These are phyloP conservation scores for Cercospora nicotianae DNA, from an alignment of 2,329 filamentous ascomycete genomes.

Conservation along the genomic window DNA sequence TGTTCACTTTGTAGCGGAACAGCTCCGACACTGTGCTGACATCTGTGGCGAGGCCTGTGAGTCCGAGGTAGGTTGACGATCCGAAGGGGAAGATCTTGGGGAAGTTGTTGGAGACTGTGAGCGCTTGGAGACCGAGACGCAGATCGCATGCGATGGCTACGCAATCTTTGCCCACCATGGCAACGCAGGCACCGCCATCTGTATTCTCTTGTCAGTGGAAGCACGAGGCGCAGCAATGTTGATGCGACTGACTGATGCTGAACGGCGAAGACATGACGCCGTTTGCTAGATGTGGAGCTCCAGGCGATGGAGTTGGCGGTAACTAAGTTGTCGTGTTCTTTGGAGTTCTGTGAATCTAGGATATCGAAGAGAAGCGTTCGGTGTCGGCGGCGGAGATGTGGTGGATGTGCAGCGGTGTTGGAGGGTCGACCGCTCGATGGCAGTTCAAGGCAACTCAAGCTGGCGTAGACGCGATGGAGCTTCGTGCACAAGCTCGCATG, in stretches of 20 bases:
- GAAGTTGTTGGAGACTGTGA: conserved; percentile 99
- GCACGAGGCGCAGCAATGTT: not conserved
- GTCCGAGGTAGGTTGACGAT: conserved; percentile 83
- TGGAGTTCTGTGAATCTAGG: not conserved
- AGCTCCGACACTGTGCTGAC: conserved; percentile 92
- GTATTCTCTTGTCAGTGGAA: conserved; percentile 17
- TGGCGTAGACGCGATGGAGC: conserved; percentile 4
- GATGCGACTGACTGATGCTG: conserved; percentile 75
- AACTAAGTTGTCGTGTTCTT: not conserved
- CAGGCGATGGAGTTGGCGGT: not conserved
- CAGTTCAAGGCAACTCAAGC: conserved; percentile 17
- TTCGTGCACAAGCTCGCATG: conserved; percentile 12
- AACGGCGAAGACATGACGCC: conserved; percentile 76
- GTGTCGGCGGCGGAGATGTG: conserved; percentile 11
- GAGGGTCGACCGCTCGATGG: not conserved
- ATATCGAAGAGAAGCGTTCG: not conserved
- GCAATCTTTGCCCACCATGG: conserved; percentile 99
- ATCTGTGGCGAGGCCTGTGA: conserved; percentile 95
- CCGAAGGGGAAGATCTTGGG: conserved; percentile 99
- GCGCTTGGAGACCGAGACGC: conserved; percentile 89
- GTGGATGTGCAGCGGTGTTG: conserved; percentile 1
- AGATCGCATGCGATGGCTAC: conserved; percentile 99
- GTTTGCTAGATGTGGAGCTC: conserved; percentile 5
- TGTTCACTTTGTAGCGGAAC: conserved; percentile 99
- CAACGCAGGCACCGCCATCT: conserved; percentile 91